A percentile compares a stretch with the other conserved stretches of the same genome.
These are phyloP conservation scores for Mortierella sp. DNA, from an alignment of 371 early-diverging fungal genomes.

Conservation along the genomic window DNA sequence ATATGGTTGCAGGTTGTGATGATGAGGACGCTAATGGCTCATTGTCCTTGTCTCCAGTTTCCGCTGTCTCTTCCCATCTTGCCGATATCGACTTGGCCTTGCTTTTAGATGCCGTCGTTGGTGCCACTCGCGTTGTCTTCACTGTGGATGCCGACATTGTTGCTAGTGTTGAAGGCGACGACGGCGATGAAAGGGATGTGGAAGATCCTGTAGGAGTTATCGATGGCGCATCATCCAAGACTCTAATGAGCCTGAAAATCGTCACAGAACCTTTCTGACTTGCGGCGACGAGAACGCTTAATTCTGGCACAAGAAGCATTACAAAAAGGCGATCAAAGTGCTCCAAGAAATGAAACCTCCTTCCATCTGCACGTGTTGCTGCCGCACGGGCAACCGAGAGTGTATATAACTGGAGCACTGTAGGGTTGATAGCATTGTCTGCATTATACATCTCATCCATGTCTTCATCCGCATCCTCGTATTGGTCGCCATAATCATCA, in stretches of 20 bases:
- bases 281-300: slow-evolving; percentile 43
- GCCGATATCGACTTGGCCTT: background rate
- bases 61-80: background rate
- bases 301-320: slow-evolving; percentile 41
- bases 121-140: background rate
- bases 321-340: slow-evolving; percentile 50
- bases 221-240: slow-evolving; percentile 20
- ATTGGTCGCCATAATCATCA: background rate
- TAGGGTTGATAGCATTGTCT: background rate
- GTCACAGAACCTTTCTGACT: slow-evolving; percentile 51
- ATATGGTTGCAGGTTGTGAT: slow-evolving; percentile 2
- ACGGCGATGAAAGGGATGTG: background rate
- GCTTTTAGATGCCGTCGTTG: background rate
- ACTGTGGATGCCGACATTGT: background rate
- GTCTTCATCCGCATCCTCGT: background rate
- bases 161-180: background rate
- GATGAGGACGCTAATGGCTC: background rate
- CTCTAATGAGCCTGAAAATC: slow-evolving; percentile 36
- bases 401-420: slow-evolving; percentile 19
- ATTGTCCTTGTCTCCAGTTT: too few species aligned
- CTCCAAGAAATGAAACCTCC: slow-evolving; percentile 29
- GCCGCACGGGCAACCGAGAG: slow-evolving; percentile 48
- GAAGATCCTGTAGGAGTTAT: background rate
- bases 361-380: slow-evolving; percentile 36
- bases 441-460: background rate